Conservation (phyloP, 2,329 filamentous ascomycete species). For the Scedosporium minutisporum region DNA sequence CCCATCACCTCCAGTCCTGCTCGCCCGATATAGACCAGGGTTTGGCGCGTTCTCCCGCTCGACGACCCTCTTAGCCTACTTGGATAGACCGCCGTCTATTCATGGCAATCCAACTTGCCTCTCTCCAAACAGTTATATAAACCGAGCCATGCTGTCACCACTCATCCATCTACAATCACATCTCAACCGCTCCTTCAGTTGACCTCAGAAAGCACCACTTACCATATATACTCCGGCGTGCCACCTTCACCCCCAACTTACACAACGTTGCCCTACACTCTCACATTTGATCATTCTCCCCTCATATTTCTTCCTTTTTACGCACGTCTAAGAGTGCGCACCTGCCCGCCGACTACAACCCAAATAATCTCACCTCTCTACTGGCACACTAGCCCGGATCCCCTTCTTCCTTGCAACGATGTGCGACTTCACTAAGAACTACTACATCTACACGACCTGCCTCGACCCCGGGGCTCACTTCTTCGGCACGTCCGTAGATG, state of each 20-base stretch:
- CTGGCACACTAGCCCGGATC: too few relatives aligned
- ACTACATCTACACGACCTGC: slow-evolving; percentile 66
- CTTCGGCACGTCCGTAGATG: slow-evolving; percentile 60
- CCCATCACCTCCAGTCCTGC: not conserved
- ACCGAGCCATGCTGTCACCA: slow-evolving; percentile 2
- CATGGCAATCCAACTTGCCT: not conserved
- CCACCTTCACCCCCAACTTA: not conserved
- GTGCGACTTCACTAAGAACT: slow-evolving; percentile 64
- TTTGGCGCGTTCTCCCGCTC: not conserved
- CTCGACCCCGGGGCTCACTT: slow-evolving; percentile 61
- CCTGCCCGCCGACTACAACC: too few relatives aligned
- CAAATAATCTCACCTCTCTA: too few relatives aligned
- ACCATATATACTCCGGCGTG: not conserved
- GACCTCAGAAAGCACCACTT: not conserved
- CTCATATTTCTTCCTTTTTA: too few relatives aligned
- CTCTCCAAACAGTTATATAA: slow-evolving; percentile 6
- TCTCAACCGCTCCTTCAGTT: not conserved
- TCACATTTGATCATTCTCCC: too few relatives aligned
- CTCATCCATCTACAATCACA: not conserved
- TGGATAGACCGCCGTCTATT: not conserved
- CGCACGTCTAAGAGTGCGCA: too few relatives aligned
- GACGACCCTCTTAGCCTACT: slow-evolving; percentile 1
- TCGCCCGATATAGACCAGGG: slow-evolving; percentile 1
- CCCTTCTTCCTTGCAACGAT: slow-evolving; percentile 20
- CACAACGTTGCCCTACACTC: too few relatives aligned